Base-by-base conservation (phyloP, 176 grass and related monocot genomes). In the Tillandsia leiboldiana region DNA sequence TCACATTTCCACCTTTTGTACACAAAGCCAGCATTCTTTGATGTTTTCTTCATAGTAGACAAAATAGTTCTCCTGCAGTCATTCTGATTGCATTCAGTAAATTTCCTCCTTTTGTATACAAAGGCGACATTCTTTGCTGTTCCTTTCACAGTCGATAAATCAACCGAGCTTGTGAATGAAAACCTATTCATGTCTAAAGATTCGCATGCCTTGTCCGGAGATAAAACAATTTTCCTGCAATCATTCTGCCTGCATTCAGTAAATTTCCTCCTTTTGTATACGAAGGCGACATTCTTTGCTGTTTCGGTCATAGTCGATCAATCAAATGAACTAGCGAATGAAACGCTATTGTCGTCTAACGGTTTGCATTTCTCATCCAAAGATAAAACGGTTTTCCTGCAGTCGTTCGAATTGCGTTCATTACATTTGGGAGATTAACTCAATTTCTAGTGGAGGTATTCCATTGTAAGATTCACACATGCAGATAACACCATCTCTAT, bases 341-440 rank as follows among this genome's bases (percentile, higher is more conserved):
- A 70, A 76, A 72, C 72, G 58, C 75, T 52, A 47, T 74, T 69
- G 42, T 23, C 22, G 10, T 54, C 18, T 70, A 68, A 64, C 66
- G 66, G 69, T 68, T 75, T 78, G 6, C 53, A 76, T 76, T 85
- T 72, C 69, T 79, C 77, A 71, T 76, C 81, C 63, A n/a, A 12
- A 52, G 65, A 52, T 57, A 78, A 18, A 78, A 71, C 12, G n/a
- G 52, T 28, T 64, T 81, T 82, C 68, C 33, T 73, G 52, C 73
- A 84, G 78, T 47, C 54, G 50, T 70, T 26, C 62, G 49, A 49
- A 70, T 69, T 49, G 22, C 70, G 49, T 64, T 48, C 68, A 77
- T 57, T 76, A 78, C 66, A 74, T 20, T 72, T 84, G 24, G 80
- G 70, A 84, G 75, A 78, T 75, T 13, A 51, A 1, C 14, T 70